These are phyloP conservation scores for Ogataea degrootiae DNA, from an alignment of 805 yeast species.

Conservation along the genomic window DNA sequence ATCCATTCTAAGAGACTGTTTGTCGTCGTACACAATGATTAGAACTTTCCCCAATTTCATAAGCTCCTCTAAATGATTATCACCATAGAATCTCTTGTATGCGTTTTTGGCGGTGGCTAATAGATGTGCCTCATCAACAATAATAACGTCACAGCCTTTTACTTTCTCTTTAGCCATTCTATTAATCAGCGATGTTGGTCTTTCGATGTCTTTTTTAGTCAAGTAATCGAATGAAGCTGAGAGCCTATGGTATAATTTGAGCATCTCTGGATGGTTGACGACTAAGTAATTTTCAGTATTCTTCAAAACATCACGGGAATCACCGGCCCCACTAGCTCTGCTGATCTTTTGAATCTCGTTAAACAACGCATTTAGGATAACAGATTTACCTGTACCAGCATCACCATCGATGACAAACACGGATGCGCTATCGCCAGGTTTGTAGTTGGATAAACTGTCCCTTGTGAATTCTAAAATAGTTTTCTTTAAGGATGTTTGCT, in stretches of 20 bases:
- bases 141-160: slow-evolving; percentile 33
- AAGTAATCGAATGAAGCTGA: slow-evolving; percentile 34
- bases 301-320: slow-evolving; percentile 16
- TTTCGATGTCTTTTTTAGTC: slow-evolving; percentile 34
- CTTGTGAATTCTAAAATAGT: slow-evolving; percentile 29
- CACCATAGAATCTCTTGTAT: slow-evolving; percentile 39
- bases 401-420: slow-evolving; percentile 42
- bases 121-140: slow-evolving; percentile 44
- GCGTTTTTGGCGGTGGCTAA: slow-evolving; percentile 41
- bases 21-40: slow-evolving; percentile 41
- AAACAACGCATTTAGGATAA: slow-evolving; percentile 37
- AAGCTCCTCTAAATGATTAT: slow-evolving; percentile 39
- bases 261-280: slow-evolving; percentile 46
- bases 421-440: slow-evolving; percentile 21
- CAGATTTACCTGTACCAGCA: slow-evolving; percentile 47
- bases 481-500: slow-evolving; percentile 30
- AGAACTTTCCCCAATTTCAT: slow-evolving; percentile 35
- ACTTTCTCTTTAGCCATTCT: slow-evolving; percentile 23
- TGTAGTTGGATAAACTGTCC: slow-evolving; percentile 15
- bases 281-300: slow-evolving; percentile 35
- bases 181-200: slow-evolving; percentile 43
- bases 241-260: slow-evolving; percentile 38
- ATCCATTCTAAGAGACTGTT: slow-evolving; percentile 42
- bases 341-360: slow-evolving; percentile 36
- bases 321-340: slow-evolving; percentile 3